These are phyloP conservation scores for Schizophyllum amplum DNA, from an alignment of 1,284 basidiomycete species.

Conservation along the genomic window DNA sequence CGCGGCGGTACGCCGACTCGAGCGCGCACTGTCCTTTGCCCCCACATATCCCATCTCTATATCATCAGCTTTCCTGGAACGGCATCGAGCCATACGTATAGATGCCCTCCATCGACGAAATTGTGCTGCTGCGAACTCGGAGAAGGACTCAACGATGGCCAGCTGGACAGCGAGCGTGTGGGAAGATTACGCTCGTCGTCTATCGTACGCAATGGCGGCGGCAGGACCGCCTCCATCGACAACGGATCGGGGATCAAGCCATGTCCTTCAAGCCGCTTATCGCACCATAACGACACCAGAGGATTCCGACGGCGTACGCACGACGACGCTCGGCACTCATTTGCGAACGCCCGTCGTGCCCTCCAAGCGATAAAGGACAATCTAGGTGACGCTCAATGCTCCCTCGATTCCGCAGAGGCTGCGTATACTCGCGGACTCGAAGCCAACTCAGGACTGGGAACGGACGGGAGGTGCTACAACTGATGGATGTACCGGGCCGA, in stretches of 20 bases:
- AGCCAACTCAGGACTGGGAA: neutral
- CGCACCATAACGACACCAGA: too few relatives aligned
- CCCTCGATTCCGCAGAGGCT: neutral
- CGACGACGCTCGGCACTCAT: neutral
- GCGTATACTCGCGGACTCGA: neutral
- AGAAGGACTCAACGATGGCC: neutral
- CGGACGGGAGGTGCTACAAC: too few relatives aligned
- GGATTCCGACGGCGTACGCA: too few relatives aligned
- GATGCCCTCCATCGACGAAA: neutral
- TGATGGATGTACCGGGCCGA: too few relatives aligned
- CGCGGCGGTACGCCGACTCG: too few relatives aligned
- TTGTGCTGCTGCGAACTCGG: too few relatives aligned
- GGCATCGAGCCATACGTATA: too few relatives aligned
- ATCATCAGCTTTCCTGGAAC: too few relatives aligned
- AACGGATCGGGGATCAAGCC: neutral
- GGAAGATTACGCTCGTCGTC: neutral
- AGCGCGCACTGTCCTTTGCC: too few relatives aligned
- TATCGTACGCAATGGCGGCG: neutral
- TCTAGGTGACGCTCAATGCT: neutral
- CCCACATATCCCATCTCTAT: too few relatives aligned
- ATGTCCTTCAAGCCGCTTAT: neutral
- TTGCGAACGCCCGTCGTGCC: neutral
- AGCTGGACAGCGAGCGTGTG: neutral
- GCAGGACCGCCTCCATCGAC: neutral
- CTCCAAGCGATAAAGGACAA: neutral